A percentile compares a stretch with the other conserved stretches of the same genome.
phyloP scores from a whole-genome alignment of 257 asterid species.

The Solanum phureja region DNA sequence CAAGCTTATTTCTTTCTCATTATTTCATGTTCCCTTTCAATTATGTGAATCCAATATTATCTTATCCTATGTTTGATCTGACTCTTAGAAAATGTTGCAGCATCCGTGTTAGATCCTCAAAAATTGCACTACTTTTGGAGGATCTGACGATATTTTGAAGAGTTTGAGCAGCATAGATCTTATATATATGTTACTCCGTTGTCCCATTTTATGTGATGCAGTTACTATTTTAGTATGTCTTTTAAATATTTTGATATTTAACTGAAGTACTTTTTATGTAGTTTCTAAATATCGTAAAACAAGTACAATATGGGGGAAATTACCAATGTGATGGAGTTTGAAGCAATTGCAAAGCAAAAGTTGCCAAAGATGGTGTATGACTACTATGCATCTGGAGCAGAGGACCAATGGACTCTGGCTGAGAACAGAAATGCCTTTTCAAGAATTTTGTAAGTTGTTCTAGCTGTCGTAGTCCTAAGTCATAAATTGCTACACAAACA shows the following conservation, averaged over 20 bases:
- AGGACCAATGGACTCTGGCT: slow-evolving; percentile 15
- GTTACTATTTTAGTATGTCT: background rate
- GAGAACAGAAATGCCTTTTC: slow-evolving; percentile 18
- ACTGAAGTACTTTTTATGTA: background rate
- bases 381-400: slow-evolving; percentile 21
- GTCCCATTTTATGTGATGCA: background rate
- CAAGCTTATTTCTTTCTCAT: background rate
- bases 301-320: slow-evolving; percentile 48
- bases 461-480: background rate
- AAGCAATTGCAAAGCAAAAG: slow-evolving; percentile 79
- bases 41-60: background rate
- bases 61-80: background rate
- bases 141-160: background rate
- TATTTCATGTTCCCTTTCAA: background rate
- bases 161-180: background rate
- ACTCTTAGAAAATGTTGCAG: background rate
- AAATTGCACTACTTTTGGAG: background rate
- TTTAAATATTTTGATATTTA: background rate
- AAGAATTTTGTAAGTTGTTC: slow-evolving; percentile 12
- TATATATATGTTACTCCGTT: background rate
- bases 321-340: slow-evolving; percentile 75
- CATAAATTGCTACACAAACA: background rate
- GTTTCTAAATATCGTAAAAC: background rate
- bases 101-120: background rate
- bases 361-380: slow-evolving; percentile 76